Percentiles rank a stretch among this genome's conserved stretches.
These are phyloP conservation scores for Kuraishia piskuri DNA, from an alignment of 805 yeast species.

Conservation along the genomic window DNA sequence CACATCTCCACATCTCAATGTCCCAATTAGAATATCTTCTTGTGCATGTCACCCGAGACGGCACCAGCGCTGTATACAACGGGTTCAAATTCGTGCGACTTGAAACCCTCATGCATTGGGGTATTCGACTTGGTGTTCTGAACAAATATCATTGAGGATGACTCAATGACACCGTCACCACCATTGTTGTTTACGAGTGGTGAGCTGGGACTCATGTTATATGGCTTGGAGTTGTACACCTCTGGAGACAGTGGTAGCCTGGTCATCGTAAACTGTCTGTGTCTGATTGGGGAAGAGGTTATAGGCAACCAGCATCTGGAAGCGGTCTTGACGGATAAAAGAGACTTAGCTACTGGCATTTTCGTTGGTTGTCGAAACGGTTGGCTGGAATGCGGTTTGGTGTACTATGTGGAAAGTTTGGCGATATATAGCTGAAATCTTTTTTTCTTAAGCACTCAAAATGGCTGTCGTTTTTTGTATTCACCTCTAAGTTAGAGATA, in stretches of 20 bases:
- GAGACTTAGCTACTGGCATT: neutral
- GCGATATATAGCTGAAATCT: neutral
- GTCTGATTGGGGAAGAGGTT: neutral
- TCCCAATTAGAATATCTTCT: constrained; percentile 7
- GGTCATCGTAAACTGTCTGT: constrained; percentile 1
- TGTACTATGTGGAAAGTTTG: neutral
- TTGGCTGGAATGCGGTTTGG: neutral
- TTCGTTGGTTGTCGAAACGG: neutral
- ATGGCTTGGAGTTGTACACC: neutral
- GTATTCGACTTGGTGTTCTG: constrained; percentile 12
- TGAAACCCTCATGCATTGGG: neutral
- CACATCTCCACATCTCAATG: neutral
- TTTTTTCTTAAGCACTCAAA: no score
- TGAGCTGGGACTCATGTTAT: neutral
- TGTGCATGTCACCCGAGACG: constrained; percentile 17
- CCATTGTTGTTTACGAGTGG: constrained; percentile 20
- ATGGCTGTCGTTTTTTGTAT: no score
- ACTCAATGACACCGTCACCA: constrained; percentile 18
- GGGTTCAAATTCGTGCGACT: constrained; percentile 20
- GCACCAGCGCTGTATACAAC: constrained; percentile 18
- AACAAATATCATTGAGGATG: constrained; percentile 19
- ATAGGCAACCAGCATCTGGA: constrained; percentile 6
- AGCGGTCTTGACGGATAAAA: constrained; percentile 5
- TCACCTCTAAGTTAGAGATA: no score
- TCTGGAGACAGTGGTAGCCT: neutral